Percentiles rank a stretch among this genome's conserved stretches.
Evolutionary conservation across 106 monocot species (phyloP).

Genomic region (Vanilla planifolia): DNA sequence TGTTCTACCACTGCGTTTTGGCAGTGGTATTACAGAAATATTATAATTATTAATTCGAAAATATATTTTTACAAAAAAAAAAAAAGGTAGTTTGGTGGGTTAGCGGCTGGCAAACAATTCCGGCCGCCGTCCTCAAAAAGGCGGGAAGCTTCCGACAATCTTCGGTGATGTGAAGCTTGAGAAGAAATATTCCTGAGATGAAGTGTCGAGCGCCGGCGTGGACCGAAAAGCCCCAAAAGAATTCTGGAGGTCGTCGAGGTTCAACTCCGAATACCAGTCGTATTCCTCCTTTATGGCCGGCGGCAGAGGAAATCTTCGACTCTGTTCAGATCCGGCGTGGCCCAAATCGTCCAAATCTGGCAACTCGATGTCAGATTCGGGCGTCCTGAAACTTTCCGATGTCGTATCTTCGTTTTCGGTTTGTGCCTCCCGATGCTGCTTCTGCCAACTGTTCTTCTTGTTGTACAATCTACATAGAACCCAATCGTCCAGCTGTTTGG

Average conservation of each 20-base stretch:
- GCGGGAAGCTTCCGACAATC: background rate
- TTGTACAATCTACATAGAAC: conserved; percentile 38
- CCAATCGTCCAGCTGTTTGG: conserved; percentile 44
- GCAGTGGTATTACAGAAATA: no score
- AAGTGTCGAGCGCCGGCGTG: background rate
- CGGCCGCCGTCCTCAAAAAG: background rate
- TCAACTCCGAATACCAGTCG: conserved; percentile 7
- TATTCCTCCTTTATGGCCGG: background rate
- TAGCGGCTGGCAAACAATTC: background rate
- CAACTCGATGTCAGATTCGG: conserved; percentile 35
- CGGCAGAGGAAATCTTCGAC: background rate
- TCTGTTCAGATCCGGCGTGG: background rate
- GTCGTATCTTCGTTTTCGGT: conserved; percentile 6
- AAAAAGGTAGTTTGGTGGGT: no score
- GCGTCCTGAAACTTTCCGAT: conserved; percentile 21
- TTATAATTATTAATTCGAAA: background rate
- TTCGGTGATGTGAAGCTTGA: background rate
- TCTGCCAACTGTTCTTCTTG: conserved; percentile 37
- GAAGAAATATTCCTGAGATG: background rate
- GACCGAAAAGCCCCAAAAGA: conserved; percentile 1
- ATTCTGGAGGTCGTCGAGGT: conserved; percentile 9
- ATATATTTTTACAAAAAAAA: background rate
- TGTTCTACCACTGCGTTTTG: background rate
- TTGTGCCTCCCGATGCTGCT: conserved; percentile 2
- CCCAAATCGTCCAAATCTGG: conserved; percentile 1